phyloP scores from a whole-genome alignment of 108 stramenopile genomes.

The Pseudonitzschia delicatissima region DNA sequence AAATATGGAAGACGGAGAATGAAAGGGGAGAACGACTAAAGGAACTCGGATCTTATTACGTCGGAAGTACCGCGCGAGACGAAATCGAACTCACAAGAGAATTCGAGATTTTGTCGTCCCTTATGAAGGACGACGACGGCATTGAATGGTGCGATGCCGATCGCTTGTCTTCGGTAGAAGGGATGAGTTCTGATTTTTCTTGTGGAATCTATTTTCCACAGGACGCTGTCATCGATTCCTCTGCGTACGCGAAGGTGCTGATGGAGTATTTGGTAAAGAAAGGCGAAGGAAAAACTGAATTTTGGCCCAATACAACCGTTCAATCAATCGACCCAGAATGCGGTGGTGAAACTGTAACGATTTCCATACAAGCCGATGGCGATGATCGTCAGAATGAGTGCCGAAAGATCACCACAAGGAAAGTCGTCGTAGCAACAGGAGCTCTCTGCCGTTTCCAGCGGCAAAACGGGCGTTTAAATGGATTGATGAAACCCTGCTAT shows the following conservation, averaged over 20 bases:
- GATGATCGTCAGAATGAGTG: neutral
- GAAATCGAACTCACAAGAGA: slow-evolving; percentile 26
- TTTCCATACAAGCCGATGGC: neutral
- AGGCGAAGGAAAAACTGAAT: slow-evolving; percentile 5
- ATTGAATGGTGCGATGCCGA: slow-evolving; percentile 33
- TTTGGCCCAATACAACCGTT: slow-evolving; percentile 5
- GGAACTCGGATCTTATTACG: slow-evolving; percentile 43
- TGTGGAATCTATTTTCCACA: slow-evolving; percentile 45
- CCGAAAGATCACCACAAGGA: slow-evolving; percentile 5
- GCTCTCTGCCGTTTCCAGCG: slow-evolving; percentile 14
- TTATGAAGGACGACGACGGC: slow-evolving; percentile 18
- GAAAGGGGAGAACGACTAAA: neutral
- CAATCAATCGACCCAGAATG: neutral
- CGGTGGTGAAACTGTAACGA: slow-evolving; percentile 1
- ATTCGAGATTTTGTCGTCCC: slow-evolving; percentile 17
- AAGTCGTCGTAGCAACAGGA: slow-evolving; percentile 40
- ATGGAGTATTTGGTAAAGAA: slow-evolving; percentile 4
- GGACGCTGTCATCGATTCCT: slow-evolving; percentile 44
- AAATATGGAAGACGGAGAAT: slow-evolving; percentile 10
- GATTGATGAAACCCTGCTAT: slow-evolving; percentile 36
- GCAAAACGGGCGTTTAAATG: slow-evolving; percentile 16
- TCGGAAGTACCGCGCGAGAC: slow-evolving; percentile 16
- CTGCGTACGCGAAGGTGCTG: slow-evolving; percentile 33
- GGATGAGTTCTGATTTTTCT: slow-evolving; percentile 26
- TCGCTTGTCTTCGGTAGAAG: slow-evolving; percentile 19